Evolutionary conservation across 1,284 basidiomycete species (phyloP), one percentile per base, ranked within the genome.

Genomic region (Marasmius sp.): DNA sequence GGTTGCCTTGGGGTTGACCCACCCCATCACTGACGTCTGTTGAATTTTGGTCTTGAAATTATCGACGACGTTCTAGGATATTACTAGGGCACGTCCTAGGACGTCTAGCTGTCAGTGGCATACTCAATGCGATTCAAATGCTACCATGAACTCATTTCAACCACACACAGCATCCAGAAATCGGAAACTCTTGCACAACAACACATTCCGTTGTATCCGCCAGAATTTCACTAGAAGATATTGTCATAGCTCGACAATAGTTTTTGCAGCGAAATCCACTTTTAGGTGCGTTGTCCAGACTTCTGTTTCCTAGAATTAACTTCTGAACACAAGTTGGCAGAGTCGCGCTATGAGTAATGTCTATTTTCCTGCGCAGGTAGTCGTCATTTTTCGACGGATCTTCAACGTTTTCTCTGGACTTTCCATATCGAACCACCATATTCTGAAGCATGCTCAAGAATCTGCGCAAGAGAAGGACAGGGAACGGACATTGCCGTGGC

Each of bases 391-490:
- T 64, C 86, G 83, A 61, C 78, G 88, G 63, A 75, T 92, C 48
- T 82, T 86, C 63, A 88, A 89, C 66, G 84, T 83, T 45, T 78
- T 91, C 51, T 89, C 88, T 0, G 78, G 85, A 0, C 72, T 89
- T 34, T 87, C 88, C 0, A 81, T 91, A 45, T 85, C 89, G 2
- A 83, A 83, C 67, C 85, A 89, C 43, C 89, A 87, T 47, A 67
- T 77, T 39, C 71, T 71, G 61, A 70, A 72, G 65, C 71, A 67
- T 38, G 66, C 69, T 16, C 66, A 67, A 18, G 62, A 62, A 41
- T 6, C 48, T 1, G 34, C 60, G n/a, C 43, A 55, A 20, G 62
- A 63, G 38, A 16, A 34, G 11, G 33, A 57, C 27, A 49, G 59
- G 34, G 34, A 54, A 45, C 43, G 18, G 48, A 27, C 27, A 27